Base-by-base conservation (phyloP, 192 early-diverging fungal genomes). In the Coemansia sp. region DNA sequence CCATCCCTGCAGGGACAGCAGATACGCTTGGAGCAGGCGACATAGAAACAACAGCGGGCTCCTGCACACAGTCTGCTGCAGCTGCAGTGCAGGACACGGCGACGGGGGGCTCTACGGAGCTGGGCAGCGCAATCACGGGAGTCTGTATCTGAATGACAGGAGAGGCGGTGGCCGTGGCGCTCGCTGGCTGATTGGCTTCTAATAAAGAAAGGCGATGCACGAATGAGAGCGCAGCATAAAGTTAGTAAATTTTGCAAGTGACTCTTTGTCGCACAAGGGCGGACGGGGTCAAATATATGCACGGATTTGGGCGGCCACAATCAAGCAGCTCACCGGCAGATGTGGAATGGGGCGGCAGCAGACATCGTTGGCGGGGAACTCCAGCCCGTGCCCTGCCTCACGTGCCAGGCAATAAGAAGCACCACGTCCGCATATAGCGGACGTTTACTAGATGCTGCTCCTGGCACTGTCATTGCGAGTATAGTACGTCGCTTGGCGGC, bases 171-270 rank as follows among this genome's bases (percentile, higher is more conserved):
- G 70, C 27, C 17, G 70, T 59, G 57, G 67, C 65, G 49, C 53
- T 60, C 35, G 61, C 54, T 48, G 67, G 64, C 17, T 73, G 71
- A 47, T 65, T 69, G 60, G 61, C 67, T 27, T 66, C 76, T 79
- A 79, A 64, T 57, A 55, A 60, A 38, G 21, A 50, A 39, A 27
- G 50, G 32, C 37, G 59, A 64, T 25, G 47, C 57, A 19, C 57
- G 57, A 59, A 59, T 59, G 38, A 24, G 37, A 43, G 41, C 37
- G 19, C 57, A 39, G 57, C 57, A 37, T n/a, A 61, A 17, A 61
- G 59, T 59, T 59, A 59, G 57, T 57, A 64, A 56, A 47, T 29
- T 23, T 21, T 27, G 47, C 43, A 48, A 37, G 37, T 62, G 60
- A 62, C 50, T 53, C 50, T 24, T 24, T 54, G 52, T 39, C 38